A percentile compares a stretch with the other conserved stretches of the same genome.
Conservation (phyloP, 306 rosid genomes). For the Cucumis cinereus region DNA sequence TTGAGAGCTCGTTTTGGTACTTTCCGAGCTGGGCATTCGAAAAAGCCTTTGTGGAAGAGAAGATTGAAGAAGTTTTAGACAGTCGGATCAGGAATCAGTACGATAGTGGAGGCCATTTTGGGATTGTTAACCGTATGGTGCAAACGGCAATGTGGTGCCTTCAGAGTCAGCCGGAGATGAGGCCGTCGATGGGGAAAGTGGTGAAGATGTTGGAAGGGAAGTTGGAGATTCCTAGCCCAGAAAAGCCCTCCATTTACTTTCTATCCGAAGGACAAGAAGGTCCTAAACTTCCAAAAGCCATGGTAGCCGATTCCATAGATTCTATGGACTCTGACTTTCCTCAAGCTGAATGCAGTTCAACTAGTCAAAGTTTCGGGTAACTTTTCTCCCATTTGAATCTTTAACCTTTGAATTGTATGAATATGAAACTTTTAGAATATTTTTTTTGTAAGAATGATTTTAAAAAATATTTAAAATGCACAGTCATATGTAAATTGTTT, state of each 20-base stretch:
- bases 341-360: not conserved
- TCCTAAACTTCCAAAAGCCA: slow-evolving; percentile 5
- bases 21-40: slow-evolving; percentile 87
- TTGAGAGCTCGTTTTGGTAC: slow-evolving; percentile 62
- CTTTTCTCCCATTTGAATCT: no score
- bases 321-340: not conserved
- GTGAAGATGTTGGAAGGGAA: slow-evolving; percentile 97
- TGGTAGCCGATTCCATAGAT: not conserved
- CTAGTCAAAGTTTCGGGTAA: not conserved
- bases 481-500: no score
- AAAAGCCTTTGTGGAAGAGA: slow-evolving; percentile 63
- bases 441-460: no score
- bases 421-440: no score
- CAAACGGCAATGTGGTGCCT: slow-evolving; percentile 95
- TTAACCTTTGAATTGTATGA: no score
- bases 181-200: slow-evolving; percentile 93
- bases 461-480: no score
- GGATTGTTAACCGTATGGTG: slow-evolving; percentile 68
- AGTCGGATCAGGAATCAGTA: slow-evolving; percentile 36
- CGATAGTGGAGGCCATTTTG: slow-evolving; percentile 47
- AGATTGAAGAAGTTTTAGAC: slow-evolving; percentile 69
- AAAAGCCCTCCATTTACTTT: slow-evolving; percentile 66
- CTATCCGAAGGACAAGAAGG: not conserved
- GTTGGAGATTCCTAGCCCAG: slow-evolving; percentile 58
- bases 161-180: slow-evolving; percentile 60